phyloP scores from a whole-genome alignment of 176 grass and related monocot species.

The Oryza nivara region DNA sequence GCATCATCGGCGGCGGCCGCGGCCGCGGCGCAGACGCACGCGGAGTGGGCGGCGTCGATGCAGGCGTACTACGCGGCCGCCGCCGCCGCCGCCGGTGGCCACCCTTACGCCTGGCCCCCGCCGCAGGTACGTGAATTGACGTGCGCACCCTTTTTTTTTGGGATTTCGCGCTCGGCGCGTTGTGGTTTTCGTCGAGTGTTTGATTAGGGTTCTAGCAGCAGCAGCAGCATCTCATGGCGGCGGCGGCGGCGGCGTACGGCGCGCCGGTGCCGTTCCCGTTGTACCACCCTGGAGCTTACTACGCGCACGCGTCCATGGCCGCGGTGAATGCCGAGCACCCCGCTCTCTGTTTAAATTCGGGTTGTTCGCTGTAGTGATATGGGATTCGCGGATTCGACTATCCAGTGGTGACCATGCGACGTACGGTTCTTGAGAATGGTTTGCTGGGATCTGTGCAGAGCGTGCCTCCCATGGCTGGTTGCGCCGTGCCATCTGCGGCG shows the following conservation, averaged over 20 bases:
- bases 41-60: conserved; percentile 55
- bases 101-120: conserved; percentile 59
- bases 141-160: not conserved
- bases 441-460: conserved; percentile 33
- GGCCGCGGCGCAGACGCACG: conserved; percentile 20
- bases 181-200: not conserved
- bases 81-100: conserved; percentile 31
- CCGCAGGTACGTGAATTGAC: conserved; percentile 59
- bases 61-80: conserved; percentile 57
- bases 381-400: not conserved
- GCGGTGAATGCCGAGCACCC: conserved; percentile 49
- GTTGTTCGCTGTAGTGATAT: not conserved
- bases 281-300: conserved; percentile 55
- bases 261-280: conserved; percentile 59
- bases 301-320: conserved; percentile 68
- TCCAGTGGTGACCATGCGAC: not conserved
- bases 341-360: not conserved
- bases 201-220: conserved; percentile 30
- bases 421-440: not conserved
- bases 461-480: conserved; percentile 34
- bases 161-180: not conserved
- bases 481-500: conserved; percentile 38
- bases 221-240: conserved; percentile 52
- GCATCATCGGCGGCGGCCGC: not conserved
- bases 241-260: conserved; percentile 44